Conservation (phyloP, 768 basidiomycete species). For the Lentinus brumalis region DNA sequence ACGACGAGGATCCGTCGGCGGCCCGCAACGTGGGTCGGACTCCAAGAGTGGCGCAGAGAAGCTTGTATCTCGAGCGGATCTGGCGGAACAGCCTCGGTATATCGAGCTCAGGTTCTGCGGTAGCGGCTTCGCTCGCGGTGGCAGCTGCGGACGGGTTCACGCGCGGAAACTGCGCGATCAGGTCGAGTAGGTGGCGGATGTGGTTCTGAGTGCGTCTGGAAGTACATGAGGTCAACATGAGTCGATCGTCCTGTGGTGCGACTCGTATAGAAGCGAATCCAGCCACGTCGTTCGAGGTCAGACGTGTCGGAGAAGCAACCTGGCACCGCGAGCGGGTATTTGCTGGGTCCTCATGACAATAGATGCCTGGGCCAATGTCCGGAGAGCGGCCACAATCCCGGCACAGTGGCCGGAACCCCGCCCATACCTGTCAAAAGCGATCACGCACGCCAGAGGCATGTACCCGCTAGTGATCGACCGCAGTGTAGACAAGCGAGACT, state of each 20-base stretch:
- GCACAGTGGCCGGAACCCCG: too few species aligned
- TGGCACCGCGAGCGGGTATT: not conserved
- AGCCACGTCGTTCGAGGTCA: not conserved
- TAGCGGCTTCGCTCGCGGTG: conserved; percentile 3
- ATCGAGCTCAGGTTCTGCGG: conserved; percentile 55
- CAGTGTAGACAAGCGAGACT: too few species aligned
- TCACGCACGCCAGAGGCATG: too few species aligned
- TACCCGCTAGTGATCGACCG: too few species aligned
- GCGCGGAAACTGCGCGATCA: conserved; percentile 75
- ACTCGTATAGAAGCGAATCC: not conserved
- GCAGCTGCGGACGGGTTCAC: conserved; percentile 62
- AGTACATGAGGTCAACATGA: not conserved
- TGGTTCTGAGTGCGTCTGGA: conserved; percentile 62
- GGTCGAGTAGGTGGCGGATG: conserved; percentile 66
- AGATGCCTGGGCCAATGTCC: too few species aligned
- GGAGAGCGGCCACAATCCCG: too few species aligned
- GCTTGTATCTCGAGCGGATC: conserved; percentile 86
- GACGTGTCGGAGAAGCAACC: not conserved
- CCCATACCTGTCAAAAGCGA: too few species aligned
- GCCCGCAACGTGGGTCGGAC: conserved; percentile 51
- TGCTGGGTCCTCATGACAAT: too few species aligned
- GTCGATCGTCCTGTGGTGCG: not conserved
- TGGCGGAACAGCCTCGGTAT: conserved; percentile 76
- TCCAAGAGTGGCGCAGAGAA: conserved; percentile 81
- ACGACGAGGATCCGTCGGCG: conserved; percentile 16